Evolutionary conservation across 2,329 filamentous ascomycete genomes (phyloP), one percentile per base, ranked within the genome.

Genomic region (Ilyonectria sp.): DNA sequence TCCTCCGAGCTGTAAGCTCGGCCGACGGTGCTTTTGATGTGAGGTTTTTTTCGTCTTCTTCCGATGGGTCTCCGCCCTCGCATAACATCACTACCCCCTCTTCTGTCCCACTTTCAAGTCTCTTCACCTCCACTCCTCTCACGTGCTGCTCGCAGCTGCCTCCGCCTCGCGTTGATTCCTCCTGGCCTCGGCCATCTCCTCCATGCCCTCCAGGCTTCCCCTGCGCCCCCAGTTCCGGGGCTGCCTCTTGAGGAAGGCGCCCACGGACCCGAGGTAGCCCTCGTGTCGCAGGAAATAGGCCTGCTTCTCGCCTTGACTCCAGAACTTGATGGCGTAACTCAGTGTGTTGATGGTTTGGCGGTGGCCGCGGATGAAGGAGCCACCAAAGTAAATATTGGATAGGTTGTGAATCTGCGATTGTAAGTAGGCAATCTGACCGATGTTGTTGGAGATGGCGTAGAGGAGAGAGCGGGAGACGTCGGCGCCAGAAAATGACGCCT

Each of bases 321-420:
- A 99, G 83, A 98, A 99, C 74, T 94, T 94, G 82, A 99, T 98
- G 78, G 95, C 96, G 78, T 97, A 99, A 62, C 93, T 95, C 10
- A 99, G 86, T 0, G 96, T 98, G 81, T 98, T 97, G 90, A 99
- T 99, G 13, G 96, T 99, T 83, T 98, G 96, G 17, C 93, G 91
- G 80, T 99, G 96, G 46, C 96, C 96, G 47, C 96, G 91, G 78
- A 99, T 98, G 79, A 98, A 99, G 7, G 93, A 96, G 26, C 96
- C 96, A 23, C 96, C 96, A 81, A 99, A 99, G 84, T 99, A 99
- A 68, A 99, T 98, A 77, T 95, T 91, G 70, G 93, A 92, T 29
- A 98, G 86, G 52, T 92, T 89, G 82, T 99, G 95, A 78, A 97
- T 96, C 79, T 98, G 95, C 6, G 94, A 96, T 79, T 98, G 96